Evolutionary conservation across 1,139 yeast species (phyloP).

Genomic region (Scheffersomyces insectosa): DNA sequence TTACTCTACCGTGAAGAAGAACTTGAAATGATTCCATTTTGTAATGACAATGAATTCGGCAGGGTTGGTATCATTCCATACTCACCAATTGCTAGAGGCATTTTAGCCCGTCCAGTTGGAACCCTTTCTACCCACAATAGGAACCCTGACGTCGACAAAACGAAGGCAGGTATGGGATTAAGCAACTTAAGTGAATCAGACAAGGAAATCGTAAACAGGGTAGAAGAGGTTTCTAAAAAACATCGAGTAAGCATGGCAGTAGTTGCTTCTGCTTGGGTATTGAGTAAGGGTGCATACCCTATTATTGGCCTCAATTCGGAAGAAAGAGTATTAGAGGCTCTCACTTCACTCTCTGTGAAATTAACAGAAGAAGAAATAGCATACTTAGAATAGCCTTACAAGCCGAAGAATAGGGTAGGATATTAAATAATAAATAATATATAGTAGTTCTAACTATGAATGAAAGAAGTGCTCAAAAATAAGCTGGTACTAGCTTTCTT

Average conservation of each 20-base stretch:
- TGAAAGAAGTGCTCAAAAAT: too few species aligned
- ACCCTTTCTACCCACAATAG: constrained; percentile 17
- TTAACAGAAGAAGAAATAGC: constrained; percentile 46
- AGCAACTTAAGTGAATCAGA: constrained; percentile 15
- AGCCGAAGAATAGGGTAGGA: constrained; percentile 5
- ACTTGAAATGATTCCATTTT: constrained; percentile 57
- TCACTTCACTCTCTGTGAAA: constrained; percentile 41
- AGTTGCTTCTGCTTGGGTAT: constrained; percentile 55
- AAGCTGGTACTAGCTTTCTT: not conserved
- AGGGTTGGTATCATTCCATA: constrained; percentile 54
- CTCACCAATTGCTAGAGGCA: constrained; percentile 52
- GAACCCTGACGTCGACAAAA: constrained; percentile 18
- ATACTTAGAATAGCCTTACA: constrained; percentile 53
- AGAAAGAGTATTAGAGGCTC: constrained; percentile 54
- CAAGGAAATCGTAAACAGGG: constrained; percentile 47
- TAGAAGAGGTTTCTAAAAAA: constrained; percentile 52
- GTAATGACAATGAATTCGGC: constrained; percentile 33
- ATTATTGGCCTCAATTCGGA: constrained; percentile 55
- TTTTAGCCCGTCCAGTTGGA: constrained; percentile 42
- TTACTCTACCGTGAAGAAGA: constrained; percentile 61
- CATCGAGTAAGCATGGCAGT: constrained; percentile 50
- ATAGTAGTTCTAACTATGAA: not conserved
- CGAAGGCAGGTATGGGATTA: constrained; percentile 10
- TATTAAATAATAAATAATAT: not conserved
- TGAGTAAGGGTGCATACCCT: constrained; percentile 51